Base-by-base conservation (phyloP, 441 rosid genomes). In the Corymbia calophylla region DNA sequence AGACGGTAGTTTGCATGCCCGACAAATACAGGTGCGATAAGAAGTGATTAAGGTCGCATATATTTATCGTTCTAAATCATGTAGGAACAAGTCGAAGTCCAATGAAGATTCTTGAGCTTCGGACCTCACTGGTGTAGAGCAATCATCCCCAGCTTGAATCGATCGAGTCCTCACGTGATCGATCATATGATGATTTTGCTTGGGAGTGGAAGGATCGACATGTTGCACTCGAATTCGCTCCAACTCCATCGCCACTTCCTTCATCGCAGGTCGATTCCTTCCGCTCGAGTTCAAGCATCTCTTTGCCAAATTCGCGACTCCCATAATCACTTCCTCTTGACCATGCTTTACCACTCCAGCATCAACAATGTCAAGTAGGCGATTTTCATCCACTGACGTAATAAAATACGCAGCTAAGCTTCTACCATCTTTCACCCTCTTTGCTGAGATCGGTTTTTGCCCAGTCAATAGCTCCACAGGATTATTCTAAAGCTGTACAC, bases 261-360 rank as follows among this genome's bases (percentile, higher is more conserved):
- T 53, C 64, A 86, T 86, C 6, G 87, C 31, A 31, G 87, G 87
- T 53, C 87, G 27, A 56, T 86, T 86, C 51, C 62, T 53, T 53
- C 87, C 87, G 16, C 6, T 31, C 17, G 8, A 53, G 29, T 53
- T 86, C 87, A 19, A 31, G 87, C 87, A 86, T 53, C 62, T 53
- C 47, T 86, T 86, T 18, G 87, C 87, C 62, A 53, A 86, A 56
- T 86, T 19, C 12, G 87, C 87, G 31, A 86, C 87, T 53, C 62
- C 62, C 10, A 56, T 3, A n/a, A 86, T 86, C 62, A 53, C 87
- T 86, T 53, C 87, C 60, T n/a, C 49, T 56, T 18, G n/a, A 35
- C 44, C 25, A 53, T 86, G 47, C 62, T 54, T 53, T 53, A 18
- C 44, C 60, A 86, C 9, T 53, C 29, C 87, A 10, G 64, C 29